Conservation (phyloP, 305 asterid species). For the Fraxinus albicans region DNA sequence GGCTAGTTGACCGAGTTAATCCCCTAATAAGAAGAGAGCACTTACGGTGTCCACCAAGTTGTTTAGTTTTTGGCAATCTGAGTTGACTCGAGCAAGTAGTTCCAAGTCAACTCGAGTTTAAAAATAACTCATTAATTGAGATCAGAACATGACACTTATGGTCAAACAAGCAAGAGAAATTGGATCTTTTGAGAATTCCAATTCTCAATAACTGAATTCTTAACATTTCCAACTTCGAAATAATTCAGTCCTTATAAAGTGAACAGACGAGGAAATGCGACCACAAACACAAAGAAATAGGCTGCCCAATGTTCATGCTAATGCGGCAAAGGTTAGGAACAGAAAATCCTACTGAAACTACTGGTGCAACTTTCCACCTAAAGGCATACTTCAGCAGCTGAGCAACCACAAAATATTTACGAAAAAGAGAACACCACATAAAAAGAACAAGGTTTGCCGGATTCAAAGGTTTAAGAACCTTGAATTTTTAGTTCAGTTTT, state of each 20-base stretch:
- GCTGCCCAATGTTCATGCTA: not conserved
- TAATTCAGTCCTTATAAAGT: not conserved
- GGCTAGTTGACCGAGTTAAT: not conserved
- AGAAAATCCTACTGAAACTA: not conserved
- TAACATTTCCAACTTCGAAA: not conserved
- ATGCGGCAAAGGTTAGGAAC: not conserved
- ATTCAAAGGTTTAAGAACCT: not conserved
- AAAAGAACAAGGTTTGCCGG: not conserved
- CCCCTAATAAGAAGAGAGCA: not conserved
- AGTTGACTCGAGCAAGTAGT: not conserved
- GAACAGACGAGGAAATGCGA: not conserved
- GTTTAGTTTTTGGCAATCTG: not conserved
- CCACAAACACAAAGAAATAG: not conserved
- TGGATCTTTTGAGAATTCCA: not conserved
- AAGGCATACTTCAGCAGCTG: not conserved
- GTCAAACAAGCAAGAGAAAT: not conserved
- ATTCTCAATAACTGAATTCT: not conserved
- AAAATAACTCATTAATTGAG: not conserved
- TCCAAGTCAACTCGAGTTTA: not conserved
- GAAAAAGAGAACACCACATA: not conserved
- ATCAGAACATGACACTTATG: not conserved
- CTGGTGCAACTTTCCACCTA: not conserved
- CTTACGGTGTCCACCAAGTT: not conserved
- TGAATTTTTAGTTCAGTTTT: not conserved
- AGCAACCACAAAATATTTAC: not conserved